Evolutionary conservation across 495 filamentous ascomycete species (phyloP), one percentile per base, ranked within the genome.

Genomic region (Aspergillus bertholletiae): DNA sequence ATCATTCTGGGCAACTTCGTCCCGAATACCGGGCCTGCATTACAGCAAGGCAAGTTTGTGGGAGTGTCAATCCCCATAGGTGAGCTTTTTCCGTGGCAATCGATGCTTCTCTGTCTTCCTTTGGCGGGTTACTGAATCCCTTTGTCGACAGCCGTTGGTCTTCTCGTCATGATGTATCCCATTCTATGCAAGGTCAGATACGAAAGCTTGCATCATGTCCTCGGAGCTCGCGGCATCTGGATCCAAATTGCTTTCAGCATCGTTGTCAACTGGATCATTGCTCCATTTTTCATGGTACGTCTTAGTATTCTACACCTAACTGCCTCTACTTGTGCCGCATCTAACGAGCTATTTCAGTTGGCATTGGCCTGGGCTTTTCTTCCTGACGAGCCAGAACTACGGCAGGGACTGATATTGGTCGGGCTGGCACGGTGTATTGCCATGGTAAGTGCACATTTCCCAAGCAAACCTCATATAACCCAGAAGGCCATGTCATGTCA

Each of bases 81-180:
- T 88, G 67, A 47, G 80, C 67, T 15, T 15, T 34, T 28, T 4
- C 26, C 8, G 26, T 28, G 5, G 9, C 20, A 5, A 8, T 5
- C n/a, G 13, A 21, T 22, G 41, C 24, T 7, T 7, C 43, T 20
- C 15, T 18, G n/a, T n/a, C n/a, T 24, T 27, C 24, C 21, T 9
- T 3, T 54, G 5, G n/a, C n/a, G 9, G 15, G 4, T 21, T 20
- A 13, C 23, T 34, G 34, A n/a, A 30, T 56, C 56, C 11, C 56
- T 7, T 17, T 2, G 21, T 26, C 21, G 41, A 49, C 12, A 89
- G 89, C 90, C 0, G 70, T 93, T 55, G 91, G 92, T 12, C 75
- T 96, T 18, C 79, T 96, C 7, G 82, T 94, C 24, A 96, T 96
- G 90, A 96, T 96, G 91, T 96, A 95, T 61, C 92, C 92, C 0